Evolutionary conservation across 768 basidiomycete genomes (phyloP).

Genomic region (Calocybe indica): DNA sequence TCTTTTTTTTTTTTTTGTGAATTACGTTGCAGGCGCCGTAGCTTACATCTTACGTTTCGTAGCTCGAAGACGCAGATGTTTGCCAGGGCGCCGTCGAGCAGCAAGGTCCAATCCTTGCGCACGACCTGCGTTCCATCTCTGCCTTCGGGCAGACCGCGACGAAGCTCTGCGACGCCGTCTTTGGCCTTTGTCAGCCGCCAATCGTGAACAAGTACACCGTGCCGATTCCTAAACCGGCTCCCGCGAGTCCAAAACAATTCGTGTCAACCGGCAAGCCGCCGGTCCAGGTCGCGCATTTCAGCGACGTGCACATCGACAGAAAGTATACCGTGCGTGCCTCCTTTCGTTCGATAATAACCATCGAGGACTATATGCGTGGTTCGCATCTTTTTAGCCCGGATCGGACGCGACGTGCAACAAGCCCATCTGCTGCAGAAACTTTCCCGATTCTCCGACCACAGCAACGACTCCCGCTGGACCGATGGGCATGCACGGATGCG

Average conservation of each 20-base stretch:
- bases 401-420: slow-evolving; percentile 55
- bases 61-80: slow-evolving; percentile 53
- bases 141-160: slow-evolving; percentile 41
- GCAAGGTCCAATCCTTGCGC: slow-evolving; percentile 54
- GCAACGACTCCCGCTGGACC: slow-evolving; percentile 40
- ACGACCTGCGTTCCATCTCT: slow-evolving; percentile 45
- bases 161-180: slow-evolving; percentile 47
- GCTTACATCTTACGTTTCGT: background rate
- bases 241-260: slow-evolving; percentile 26
- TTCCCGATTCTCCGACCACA: slow-evolving; percentile 30
- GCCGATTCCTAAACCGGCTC: slow-evolving; percentile 37
- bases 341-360: background rate
- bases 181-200: slow-evolving; percentile 49
- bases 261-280: slow-evolving; percentile 33
- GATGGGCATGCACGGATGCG: slow-evolving; percentile 44
- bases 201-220: slow-evolving; percentile 37
- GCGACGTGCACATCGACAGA: slow-evolving; percentile 59
- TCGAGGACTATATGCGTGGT: background rate
- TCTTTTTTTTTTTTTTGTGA: background rate
- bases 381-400: slow-evolving; percentile 30
- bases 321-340: slow-evolving; percentile 36
- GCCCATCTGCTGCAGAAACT: slow-evolving; percentile 56
- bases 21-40: background rate
- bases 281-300: slow-evolving; percentile 55
- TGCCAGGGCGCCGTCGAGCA: slow-evolving; percentile 44